Conservation (phyloP, 495 filamentous ascomycete genomes). For the Pyronema domesticum region DNA sequence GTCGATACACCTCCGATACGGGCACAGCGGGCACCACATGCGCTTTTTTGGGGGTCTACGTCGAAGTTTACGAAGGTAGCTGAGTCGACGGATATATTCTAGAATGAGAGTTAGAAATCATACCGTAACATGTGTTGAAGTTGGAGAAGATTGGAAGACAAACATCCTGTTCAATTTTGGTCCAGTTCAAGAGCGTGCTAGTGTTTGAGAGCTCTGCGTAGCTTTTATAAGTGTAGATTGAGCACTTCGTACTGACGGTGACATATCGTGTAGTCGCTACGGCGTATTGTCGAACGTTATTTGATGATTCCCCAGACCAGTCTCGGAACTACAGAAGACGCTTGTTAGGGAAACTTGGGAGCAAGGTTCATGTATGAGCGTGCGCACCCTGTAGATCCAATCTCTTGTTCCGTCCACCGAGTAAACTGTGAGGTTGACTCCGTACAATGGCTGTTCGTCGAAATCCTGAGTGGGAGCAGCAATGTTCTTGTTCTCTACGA, state of each 20-base stretch:
- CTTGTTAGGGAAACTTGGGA: too few relatives aligned
- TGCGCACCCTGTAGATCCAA: neutral
- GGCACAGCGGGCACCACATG: neutral
- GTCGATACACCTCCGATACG: neutral
- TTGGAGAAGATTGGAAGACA: too few relatives aligned
- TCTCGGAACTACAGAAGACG: neutral
- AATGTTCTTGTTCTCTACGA: too few relatives aligned
- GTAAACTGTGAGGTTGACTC: neutral
- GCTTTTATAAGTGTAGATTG: neutral
- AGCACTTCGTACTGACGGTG: neutral
- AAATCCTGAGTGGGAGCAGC: too few relatives aligned
- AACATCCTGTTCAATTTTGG: neutral
- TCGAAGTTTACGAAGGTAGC: conserved; percentile 2
- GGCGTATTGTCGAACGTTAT: neutral
- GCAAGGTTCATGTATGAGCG: too few relatives aligned
- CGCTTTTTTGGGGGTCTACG: neutral
- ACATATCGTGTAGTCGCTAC: neutral
- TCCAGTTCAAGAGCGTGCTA: neutral
- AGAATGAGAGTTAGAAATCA: too few relatives aligned
- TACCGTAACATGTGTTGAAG: too few relatives aligned
- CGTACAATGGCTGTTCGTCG: neutral
- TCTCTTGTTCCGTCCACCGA: neutral
- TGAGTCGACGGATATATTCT: neutral
- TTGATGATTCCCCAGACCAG: neutral
- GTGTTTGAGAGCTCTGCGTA: neutral